These are phyloP conservation scores for Populus trichocarpa DNA, from an alignment of 441 rosid genomes.

Conservation along the genomic window DNA sequence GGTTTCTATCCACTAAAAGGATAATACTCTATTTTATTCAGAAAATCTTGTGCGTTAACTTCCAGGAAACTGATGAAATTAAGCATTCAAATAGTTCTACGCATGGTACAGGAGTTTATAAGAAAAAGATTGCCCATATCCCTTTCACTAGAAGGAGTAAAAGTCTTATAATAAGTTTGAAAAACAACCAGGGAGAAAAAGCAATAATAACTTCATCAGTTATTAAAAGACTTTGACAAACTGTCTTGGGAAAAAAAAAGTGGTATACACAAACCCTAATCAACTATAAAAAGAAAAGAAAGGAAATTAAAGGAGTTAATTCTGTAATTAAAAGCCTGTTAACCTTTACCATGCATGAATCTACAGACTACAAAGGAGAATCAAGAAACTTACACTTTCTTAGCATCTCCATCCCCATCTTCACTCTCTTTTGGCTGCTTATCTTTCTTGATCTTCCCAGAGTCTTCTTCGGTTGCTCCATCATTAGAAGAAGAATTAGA, in stretches of 20 bases:
- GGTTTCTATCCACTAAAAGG: background rate
- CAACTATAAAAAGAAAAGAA: background rate
- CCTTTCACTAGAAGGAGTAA: background rate
- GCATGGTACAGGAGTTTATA: background rate
- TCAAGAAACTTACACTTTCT: constrained; percentile 48
- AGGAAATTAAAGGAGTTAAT: too few relatives aligned
- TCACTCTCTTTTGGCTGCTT: constrained; percentile 31
- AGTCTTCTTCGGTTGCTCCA: constrained; percentile 34
- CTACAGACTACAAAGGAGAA: background rate
- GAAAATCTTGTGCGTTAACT: background rate
- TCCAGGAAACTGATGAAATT: background rate
- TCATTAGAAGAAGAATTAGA: constrained; percentile 50
- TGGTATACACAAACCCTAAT: background rate
- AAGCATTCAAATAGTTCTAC: background rate
- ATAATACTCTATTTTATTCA: background rate
- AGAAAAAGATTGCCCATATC: background rate
- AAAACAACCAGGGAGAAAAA: background rate
- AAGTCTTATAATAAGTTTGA: background rate
- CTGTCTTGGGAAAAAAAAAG: background rate
- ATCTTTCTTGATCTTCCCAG: constrained; percentile 32
- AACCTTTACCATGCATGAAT: background rate
- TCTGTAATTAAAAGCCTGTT: background rate
- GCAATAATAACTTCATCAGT: background rate
- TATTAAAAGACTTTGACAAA: background rate
- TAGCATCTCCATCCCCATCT: constrained; percentile 28